These are phyloP conservation scores for Phalaenopsis aphrodite DNA, from an alignment of 106 monocot genomes.

Conservation along the genomic window DNA sequence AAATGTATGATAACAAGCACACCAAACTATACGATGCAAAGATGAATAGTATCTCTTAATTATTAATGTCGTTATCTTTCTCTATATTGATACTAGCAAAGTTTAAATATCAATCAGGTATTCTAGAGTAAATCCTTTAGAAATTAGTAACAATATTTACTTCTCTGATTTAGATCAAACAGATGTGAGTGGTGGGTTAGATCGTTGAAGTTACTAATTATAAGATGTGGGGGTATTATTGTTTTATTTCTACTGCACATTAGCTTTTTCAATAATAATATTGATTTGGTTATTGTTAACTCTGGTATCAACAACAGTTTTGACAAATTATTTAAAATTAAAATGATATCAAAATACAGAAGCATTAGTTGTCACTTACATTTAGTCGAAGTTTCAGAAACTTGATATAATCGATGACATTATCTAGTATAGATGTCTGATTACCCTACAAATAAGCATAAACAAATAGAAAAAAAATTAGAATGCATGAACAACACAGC, in stretches of 20 bases:
- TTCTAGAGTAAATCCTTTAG: neutral
- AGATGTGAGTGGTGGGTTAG: neutral
- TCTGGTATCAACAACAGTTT: too few species aligned
- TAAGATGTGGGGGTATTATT: too few species aligned
- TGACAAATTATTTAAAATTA: neutral
- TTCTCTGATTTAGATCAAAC: neutral
- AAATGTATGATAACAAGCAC: neutral
- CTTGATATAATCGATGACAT: constrained; percentile 50
- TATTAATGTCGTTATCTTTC: neutral
- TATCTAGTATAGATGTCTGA: constrained; percentile 26
- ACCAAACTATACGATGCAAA: neutral
- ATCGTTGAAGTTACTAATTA: too few species aligned
- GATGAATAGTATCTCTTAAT: neutral
- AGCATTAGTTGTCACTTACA: constrained; percentile 13
- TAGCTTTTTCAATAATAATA: neutral
- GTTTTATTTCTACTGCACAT: neutral
- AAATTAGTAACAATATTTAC: neutral
- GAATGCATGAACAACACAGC: neutral
- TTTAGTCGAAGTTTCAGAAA: constrained; percentile 41
- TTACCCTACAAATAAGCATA: constrained; percentile 12
- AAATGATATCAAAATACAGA: neutral
- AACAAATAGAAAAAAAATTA: neutral
- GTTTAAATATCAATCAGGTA: neutral
- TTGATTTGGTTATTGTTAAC: too few species aligned
- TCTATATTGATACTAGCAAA: neutral